Evolutionary conservation across 2,329 filamentous ascomycete species (phyloP).

Genomic region (Arthrobotrys entomopaga): DNA sequence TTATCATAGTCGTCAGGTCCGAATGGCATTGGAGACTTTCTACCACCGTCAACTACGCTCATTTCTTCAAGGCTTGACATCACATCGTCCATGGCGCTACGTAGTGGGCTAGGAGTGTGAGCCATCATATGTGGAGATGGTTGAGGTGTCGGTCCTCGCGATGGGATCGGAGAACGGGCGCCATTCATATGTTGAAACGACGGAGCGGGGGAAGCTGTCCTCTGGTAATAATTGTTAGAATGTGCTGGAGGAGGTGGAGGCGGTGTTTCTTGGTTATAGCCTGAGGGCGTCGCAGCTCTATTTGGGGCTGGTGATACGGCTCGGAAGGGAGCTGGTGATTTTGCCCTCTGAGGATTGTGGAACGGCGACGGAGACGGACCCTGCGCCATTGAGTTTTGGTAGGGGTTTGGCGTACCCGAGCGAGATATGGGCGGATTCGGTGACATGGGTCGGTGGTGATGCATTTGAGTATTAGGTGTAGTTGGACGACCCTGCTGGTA

Average conservation of each 20-base stretch:
- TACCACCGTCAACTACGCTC: constrained; percentile 61
- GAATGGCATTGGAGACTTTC: constrained; percentile 44
- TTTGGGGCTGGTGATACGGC: constrained; percentile 53
- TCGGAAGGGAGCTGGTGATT: constrained; percentile 51
- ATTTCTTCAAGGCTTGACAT: constrained; percentile 95
- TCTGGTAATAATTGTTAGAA: constrained; percentile 50
- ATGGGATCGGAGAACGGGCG: constrained; percentile 55
- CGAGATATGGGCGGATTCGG: constrained; percentile 49
- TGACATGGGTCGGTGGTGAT: constrained; percentile 34
- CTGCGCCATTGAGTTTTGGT: constrained; percentile 41
- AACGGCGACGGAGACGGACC: constrained; percentile 49
- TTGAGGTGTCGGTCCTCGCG: constrained; percentile 53
- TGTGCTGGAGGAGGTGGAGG: constrained; percentile 57
- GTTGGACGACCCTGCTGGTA: constrained; percentile 45
- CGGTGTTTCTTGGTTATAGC: constrained; percentile 46
- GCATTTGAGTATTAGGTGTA: constrained; percentile 44
- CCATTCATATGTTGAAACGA: constrained; percentile 50
- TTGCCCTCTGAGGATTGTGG: constrained; percentile 52
- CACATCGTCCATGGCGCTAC: constrained; percentile 97
- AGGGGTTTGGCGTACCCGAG: constrained; percentile 50
- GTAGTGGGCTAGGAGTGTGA: constrained; percentile 84
- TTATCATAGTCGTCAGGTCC: constrained; percentile 45
- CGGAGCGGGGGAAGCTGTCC: constrained; percentile 43
- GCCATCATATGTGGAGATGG: constrained; percentile 56
- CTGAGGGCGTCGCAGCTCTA: constrained; percentile 44